These are phyloP conservation scores for Aspergillus sp. DNA, from an alignment of 2,329 filamentous ascomycete genomes.

Conservation along the genomic window DNA sequence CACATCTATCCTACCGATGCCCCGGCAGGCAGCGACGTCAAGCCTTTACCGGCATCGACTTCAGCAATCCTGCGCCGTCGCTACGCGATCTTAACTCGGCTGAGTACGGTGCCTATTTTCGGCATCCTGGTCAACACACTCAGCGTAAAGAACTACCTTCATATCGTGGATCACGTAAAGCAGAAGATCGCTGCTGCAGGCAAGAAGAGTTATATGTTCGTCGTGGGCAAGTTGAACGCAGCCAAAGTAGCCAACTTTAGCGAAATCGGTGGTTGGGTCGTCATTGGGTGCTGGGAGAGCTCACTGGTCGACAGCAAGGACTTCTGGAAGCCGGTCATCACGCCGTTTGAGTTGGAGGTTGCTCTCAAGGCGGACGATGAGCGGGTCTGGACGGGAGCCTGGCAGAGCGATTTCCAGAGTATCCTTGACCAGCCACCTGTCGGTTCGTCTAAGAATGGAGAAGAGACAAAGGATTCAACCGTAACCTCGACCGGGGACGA, in stretches of 20 bases:
- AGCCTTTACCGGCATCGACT: constrained; percentile 51
- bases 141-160: constrained; percentile 84
- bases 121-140: constrained; percentile 96
- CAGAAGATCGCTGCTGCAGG: constrained; percentile 72
- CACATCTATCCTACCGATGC: constrained; percentile 69
- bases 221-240: constrained; percentile 93
- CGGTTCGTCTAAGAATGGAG: constrained; percentile 18
- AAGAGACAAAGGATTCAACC: constrained; percentile 25
- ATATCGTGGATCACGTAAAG: constrained; percentile 73
- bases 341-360: constrained; percentile 87
- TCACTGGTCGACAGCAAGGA: constrained; percentile 84
- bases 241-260: constrained; percentile 96
- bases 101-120: constrained; percentile 79
- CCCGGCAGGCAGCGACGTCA: constrained; percentile 28
- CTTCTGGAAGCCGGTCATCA: constrained; percentile 86
- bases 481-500: constrained; percentile 11
- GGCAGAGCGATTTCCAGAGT: constrained; percentile 82
- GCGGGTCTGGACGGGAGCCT: constrained; percentile 81
- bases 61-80: constrained; percentile 71
- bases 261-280: constrained; percentile 94
- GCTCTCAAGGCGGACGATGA: constrained; percentile 73
- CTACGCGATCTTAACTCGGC: constrained; percentile 79
- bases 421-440: constrained; percentile 49
- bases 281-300: constrained; percentile 98
- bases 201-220: constrained; percentile 94